These are phyloP conservation scores for Colletotrichum gigasporum DNA, from an alignment of 2,329 filamentous ascomycete species.

Conservation along the genomic window DNA sequence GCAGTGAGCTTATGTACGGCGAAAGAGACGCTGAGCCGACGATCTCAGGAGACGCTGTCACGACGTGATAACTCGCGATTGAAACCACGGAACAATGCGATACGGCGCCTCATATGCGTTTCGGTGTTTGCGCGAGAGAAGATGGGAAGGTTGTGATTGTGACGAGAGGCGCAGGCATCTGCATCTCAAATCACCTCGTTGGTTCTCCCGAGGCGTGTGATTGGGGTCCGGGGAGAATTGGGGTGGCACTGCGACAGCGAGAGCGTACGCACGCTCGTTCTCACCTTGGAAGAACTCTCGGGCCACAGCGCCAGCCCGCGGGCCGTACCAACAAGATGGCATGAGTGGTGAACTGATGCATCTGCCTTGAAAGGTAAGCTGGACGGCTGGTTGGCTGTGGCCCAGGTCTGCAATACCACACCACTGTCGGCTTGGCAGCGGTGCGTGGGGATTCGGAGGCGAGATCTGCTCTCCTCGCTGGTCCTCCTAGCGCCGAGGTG, in stretches of 20 bases:
- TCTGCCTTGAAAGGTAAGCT: not conserved
- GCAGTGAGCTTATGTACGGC: not conserved
- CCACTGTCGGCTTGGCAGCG: not conserved
- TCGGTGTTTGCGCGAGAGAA: slow-evolving; percentile 18
- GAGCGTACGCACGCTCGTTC: not conserved
- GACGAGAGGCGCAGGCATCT: slow-evolving; percentile 16
- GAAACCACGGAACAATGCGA: slow-evolving; percentile 5
- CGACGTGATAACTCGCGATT: slow-evolving; percentile 8
- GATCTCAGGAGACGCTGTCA: not conserved
- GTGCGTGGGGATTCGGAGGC: not conserved
- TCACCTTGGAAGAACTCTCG: not conserved
- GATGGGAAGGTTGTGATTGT: slow-evolving; percentile 12
- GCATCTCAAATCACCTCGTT: slow-evolving; percentile 22
- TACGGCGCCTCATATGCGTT: slow-evolving; percentile 27
- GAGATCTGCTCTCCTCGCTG: not conserved
- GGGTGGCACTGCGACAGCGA: slow-evolving; percentile 18
- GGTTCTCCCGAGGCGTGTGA: slow-evolving; percentile 17
- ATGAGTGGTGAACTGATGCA: not conserved
- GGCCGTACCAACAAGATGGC: slow-evolving; percentile 6
- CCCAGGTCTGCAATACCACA: not conserved
- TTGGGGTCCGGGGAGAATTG: slow-evolving; percentile 18
- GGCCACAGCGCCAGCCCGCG: not conserved
- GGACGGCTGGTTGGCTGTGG: not conserved
- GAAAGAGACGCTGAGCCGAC: not conserved
- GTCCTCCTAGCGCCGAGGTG: slow-evolving; percentile 16